A percentile compares a stretch with the other conserved stretches of the same genome.
Evolutionary conservation across 331 rosid species (phyloP).

Genomic region (Malus hybrid): DNA sequence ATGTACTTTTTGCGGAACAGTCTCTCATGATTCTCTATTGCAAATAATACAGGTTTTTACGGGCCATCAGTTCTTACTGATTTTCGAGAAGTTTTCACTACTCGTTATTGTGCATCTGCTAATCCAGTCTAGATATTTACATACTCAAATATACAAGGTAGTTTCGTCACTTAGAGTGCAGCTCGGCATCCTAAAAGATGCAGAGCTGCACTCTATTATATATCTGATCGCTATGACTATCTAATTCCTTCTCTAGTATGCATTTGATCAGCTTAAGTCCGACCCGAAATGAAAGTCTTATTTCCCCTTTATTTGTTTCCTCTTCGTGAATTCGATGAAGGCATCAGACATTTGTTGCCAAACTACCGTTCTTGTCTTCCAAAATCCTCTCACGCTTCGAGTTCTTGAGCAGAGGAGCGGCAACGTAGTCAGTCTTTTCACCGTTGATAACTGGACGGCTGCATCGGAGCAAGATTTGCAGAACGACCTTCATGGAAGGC

Average conservation of each 20-base stretch:
- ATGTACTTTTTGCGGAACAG: slow-evolving; percentile 17
- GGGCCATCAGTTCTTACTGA: neutral
- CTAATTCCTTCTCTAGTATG: neutral
- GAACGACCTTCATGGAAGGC: slow-evolving; percentile 73
- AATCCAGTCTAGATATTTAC: neutral
- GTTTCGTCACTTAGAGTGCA: neutral
- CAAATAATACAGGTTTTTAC: slow-evolving; percentile 29
- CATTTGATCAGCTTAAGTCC: neutral
- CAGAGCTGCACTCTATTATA: too few species aligned
- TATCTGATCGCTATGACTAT: too few species aligned
- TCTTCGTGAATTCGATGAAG: neutral
- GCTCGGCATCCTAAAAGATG: neutral
- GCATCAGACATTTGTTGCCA: slow-evolving; percentile 3
- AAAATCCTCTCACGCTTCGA: slow-evolving; percentile 17
- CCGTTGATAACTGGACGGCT: slow-evolving; percentile 1
- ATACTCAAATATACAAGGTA: neutral
- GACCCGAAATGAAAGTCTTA: neutral
- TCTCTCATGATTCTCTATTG: slow-evolving; percentile 9
- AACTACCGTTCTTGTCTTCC: slow-evolving; percentile 11
- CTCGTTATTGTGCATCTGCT: neutral
- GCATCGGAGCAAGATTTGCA: slow-evolving; percentile 24
- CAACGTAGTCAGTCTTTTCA: slow-evolving; percentile 24
- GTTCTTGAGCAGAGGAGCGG: slow-evolving; percentile 47
- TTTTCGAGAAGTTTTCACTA: neutral
- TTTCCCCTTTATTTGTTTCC: neutral